Evolutionary conservation across 2,329 filamentous ascomycete species (phyloP).

Genomic region (Sodiomyces alkalinus): DNA sequence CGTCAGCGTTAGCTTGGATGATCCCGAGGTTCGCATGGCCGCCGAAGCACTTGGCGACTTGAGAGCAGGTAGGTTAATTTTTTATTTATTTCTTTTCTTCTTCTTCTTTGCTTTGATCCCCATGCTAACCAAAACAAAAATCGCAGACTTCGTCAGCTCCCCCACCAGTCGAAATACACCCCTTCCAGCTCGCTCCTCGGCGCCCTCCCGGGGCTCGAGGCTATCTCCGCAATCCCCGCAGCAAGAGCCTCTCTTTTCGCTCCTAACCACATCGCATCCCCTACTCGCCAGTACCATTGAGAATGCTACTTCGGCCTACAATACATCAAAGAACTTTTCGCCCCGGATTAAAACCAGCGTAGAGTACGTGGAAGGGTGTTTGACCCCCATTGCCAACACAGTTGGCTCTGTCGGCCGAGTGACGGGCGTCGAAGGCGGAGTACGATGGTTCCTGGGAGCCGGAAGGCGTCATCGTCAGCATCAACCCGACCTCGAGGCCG

Average conservation of each 20-base stretch:
- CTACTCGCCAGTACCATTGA: conserved; percentile 75
- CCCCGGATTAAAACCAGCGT: conserved; percentile 79
- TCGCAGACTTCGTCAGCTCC: conserved; percentile 51
- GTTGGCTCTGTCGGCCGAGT: conserved; percentile 70
- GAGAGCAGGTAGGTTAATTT: conserved; percentile 44
- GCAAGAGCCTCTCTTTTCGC: conserved; percentile 67
- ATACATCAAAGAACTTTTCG: conserved; percentile 77
- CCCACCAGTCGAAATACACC: conserved; percentile 32
- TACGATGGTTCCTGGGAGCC: conserved; percentile 67
- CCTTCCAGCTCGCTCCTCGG: conserved; percentile 19
- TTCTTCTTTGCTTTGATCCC: neutral
- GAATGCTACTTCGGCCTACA: conserved; percentile 72
- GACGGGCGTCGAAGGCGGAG: conserved; percentile 75
- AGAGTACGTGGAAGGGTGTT: conserved; percentile 78
- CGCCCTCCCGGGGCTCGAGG: conserved; percentile 18
- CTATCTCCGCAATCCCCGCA: conserved; percentile 28
- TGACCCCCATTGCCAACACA: conserved; percentile 74
- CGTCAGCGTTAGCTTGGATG: conserved; percentile 43
- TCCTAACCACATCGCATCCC: conserved; percentile 80
- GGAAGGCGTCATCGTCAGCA: too few relatives aligned
- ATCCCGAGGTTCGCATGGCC: conserved; percentile 53
- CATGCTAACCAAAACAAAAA: neutral
- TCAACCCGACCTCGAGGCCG: conserved; percentile 31
- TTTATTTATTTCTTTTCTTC: conserved; percentile 2
- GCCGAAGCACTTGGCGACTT: conserved; percentile 65